Base-by-base conservation (phyloP, 176 grass and related monocot species). In the Thalia dealbata region DNA sequence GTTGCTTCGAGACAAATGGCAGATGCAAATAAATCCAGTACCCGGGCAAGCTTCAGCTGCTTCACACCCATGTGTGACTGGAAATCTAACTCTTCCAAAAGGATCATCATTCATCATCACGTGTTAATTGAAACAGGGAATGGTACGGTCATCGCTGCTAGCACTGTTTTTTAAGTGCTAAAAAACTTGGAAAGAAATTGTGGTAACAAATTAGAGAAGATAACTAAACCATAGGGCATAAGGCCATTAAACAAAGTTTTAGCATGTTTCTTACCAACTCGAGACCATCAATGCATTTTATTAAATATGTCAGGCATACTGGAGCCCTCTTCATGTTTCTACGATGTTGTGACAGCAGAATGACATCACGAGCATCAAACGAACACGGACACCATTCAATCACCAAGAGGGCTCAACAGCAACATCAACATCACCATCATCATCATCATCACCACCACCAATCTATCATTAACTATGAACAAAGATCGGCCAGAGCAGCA, bases 401-500 rank as follows among this genome's bases (percentile, higher is more conserved):
- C 64, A 67, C 64, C 64, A 67, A 43, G 27, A 28, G 26, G 64
- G 32, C 35, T 67, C 64, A 67, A 67, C 73, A 28, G 73, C 69
- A 50, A 14, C 46, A 72, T 52, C 67, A 70, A 70, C 67, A 70
- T 26, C 44, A 72, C 14, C 69, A 50, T 24, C 46, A 72, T 52
- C 67, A 70, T 50, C 67, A 70, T 26, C 44, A 72, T 25, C 69
- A 72, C 69, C 45, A 72, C 2, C 45, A 72, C 16, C 69, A 72
- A 28, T 18, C 28, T 46, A 72, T 35, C 69, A 72, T 29, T 42
- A 72, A 52, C 16, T 46, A 51, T 26, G 69, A 67, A 27, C 44
- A 52, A 71, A 71, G 46, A 71, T 50, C 69, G 10, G 46, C 69
- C n/a, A 71, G 32, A 67, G 43, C 32, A 67, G 16, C 32, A 67